A percentile compares a stretch with the other conserved stretches of the same genome.
Evolutionary conservation across 352 stramenopile genomes (phyloP).

Genomic region (Achlya hypogyna): DNA sequence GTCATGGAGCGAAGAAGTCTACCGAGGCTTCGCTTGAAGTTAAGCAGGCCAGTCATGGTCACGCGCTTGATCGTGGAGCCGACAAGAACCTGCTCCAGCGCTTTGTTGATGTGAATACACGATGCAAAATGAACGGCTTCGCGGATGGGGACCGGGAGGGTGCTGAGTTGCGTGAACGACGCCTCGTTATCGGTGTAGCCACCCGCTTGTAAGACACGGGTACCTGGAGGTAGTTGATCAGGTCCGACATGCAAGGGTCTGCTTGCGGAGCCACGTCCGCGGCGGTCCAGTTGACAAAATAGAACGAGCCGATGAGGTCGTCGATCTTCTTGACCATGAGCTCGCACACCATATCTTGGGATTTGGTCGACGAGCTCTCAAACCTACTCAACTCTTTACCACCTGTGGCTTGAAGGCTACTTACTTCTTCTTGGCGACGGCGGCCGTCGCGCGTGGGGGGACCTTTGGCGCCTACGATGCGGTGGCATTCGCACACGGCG

Average conservation of each 20-base stretch:
- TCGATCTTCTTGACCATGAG: constrained; percentile 83
- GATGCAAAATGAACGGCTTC: constrained; percentile 70
- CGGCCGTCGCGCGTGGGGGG: neutral
- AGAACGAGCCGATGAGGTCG: constrained; percentile 60
- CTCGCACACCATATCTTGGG: constrained; percentile 76
- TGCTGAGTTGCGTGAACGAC: constrained; percentile 53
- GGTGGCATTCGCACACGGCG: neutral
- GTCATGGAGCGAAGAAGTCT: neutral
- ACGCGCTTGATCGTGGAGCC: constrained; percentile 53
- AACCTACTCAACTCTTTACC: constrained; percentile 26
- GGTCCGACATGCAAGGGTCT: constrained; percentile 70
- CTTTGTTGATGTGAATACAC: constrained; percentile 70
- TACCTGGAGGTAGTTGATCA: constrained; percentile 74
- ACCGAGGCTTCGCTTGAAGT: constrained; percentile 63
- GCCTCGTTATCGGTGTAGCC: constrained; percentile 20
- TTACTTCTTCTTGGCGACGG: constrained; percentile 64
- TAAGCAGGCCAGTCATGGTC: constrained; percentile 57
- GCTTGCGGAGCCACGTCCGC: constrained; percentile 44
- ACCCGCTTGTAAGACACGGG: no score
- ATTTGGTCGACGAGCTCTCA: constrained; percentile 63
- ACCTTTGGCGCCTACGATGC: neutral
- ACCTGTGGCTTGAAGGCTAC: neutral
- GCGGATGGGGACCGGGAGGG: constrained; percentile 43
- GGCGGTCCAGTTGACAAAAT: constrained; percentile 69
- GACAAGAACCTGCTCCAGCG: constrained; percentile 55